These are phyloP conservation scores for Lepidium aucheri DNA, from an alignment of 345 rosid species.

Conservation along the genomic window DNA sequence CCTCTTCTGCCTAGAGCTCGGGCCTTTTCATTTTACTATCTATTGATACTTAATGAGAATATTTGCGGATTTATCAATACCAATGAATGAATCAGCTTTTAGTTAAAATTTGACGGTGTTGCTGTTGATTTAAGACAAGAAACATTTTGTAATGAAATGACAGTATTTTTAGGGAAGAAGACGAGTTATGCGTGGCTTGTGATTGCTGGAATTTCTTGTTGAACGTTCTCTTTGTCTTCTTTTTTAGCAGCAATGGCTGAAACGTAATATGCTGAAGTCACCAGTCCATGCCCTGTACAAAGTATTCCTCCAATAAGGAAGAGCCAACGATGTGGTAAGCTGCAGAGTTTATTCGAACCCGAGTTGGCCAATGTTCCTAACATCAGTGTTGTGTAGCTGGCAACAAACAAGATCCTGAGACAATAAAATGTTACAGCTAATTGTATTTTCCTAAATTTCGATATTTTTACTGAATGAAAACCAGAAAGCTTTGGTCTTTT, in stretches of 20 bases:
- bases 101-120: too few relatives aligned
- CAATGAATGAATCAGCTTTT: too few relatives aligned
- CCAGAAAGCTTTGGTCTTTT: neutral
- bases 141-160: neutral
- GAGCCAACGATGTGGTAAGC: constrained; percentile 42
- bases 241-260: constrained; percentile 55
- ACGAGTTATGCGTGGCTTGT: constrained; percentile 8
- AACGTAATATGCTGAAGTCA: constrained; percentile 56
- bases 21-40: neutral
- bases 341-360: constrained; percentile 48
- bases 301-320: constrained; percentile 57
- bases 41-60: constrained; percentile 15
- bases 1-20: neutral
- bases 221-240: constrained; percentile 29
- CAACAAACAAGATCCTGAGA: constrained; percentile 52
- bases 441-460: neutral
- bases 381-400: constrained; percentile 54
- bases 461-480: constrained; percentile 30
- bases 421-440: neutral
- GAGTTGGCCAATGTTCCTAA: constrained; percentile 55
- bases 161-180: neutral
- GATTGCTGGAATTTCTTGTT: neutral
- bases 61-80: constrained; percentile 10
- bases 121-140: neutral
- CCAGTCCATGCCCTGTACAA: constrained; percentile 65